Evolutionary conservation across 441 rosid species (phyloP).

Genomic region (Jatropha podagrica): DNA sequence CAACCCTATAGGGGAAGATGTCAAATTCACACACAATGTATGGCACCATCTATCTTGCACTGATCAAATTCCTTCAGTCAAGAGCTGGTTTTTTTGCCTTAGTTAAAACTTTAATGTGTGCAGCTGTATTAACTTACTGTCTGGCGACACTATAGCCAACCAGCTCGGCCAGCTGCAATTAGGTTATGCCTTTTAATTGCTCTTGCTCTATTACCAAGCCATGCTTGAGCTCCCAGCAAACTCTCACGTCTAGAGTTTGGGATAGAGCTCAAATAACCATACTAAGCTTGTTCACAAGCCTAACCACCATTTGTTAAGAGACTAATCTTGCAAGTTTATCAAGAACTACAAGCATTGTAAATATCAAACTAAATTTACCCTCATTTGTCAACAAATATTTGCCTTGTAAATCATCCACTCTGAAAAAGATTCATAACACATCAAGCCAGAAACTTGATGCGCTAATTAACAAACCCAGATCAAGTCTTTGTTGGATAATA

Average conservation of each 20-base stretch:
- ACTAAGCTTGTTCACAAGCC: too few relatives aligned
- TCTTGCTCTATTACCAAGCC: background rate
- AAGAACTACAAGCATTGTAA: too few relatives aligned
- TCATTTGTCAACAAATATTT: too few relatives aligned
- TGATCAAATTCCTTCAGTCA: slow-evolving; percentile 52
- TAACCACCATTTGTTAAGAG: too few relatives aligned
- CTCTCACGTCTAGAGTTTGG: background rate
- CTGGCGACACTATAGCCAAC: slow-evolving; percentile 67
- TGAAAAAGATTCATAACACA: too few relatives aligned
- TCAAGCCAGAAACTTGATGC: too few relatives aligned
- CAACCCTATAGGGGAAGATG: background rate
- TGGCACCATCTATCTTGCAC: slow-evolving; percentile 59
- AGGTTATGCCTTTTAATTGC: too few relatives aligned
- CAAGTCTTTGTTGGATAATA: background rate
- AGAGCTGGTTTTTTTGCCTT: slow-evolving; percentile 65
- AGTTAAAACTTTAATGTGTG: slow-evolving; percentile 34
- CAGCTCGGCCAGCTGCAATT: slow-evolving; percentile 94
- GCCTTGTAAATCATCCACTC: too few relatives aligned
- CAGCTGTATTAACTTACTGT: slow-evolving; percentile 80
- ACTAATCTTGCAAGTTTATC: too few relatives aligned
- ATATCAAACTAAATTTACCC: too few relatives aligned
- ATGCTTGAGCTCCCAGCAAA: background rate
- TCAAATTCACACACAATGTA: slow-evolving; percentile 23
- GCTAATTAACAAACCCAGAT: too few relatives aligned
- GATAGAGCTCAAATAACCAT: too few relatives aligned